phyloP scores from a whole-genome alignment of 148 eudicot genomes.

The Agrostemma githago region DNA sequence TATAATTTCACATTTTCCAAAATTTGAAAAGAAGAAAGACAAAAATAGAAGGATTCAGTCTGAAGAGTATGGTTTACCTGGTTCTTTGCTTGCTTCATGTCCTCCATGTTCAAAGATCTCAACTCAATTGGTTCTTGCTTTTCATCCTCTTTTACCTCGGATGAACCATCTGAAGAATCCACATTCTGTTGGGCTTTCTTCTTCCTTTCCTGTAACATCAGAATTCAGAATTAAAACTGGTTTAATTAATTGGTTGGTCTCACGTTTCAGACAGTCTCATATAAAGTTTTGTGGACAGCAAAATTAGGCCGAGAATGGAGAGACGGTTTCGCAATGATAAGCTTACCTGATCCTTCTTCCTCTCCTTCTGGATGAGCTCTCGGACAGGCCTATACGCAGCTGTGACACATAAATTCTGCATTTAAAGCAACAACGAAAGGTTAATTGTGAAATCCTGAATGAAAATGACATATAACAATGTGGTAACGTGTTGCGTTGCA shows the following conservation, averaged over 20 bases:
- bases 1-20: neutral
- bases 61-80: conserved; percentile 44
- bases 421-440: conserved; percentile 5
- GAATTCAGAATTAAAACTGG: neutral
- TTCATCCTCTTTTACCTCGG: conserved; percentile 41
- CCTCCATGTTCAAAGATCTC: conserved; percentile 88
- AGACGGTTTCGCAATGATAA: neutral
- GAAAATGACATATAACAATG: neutral
- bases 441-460: neutral
- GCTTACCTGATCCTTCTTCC: conserved; percentile 59
- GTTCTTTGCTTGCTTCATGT: conserved; percentile 83
- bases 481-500: neutral
- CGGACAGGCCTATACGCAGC: conserved; percentile 95
- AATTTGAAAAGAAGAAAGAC: no score
- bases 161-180: conserved; percentile 34
- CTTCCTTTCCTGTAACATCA: conserved; percentile 53
- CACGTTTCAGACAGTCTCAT: neutral
- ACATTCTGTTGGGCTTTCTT: conserved; percentile 46
- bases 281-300: neutral
- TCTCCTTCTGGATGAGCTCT: conserved; percentile 83
- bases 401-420: conserved; percentile 78
- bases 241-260: neutral
- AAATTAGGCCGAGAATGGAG: neutral
- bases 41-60: no score
- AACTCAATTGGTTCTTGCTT: conserved; percentile 55